These are phyloP conservation scores for Rutidosis leptorrhynchoides DNA, from an alignment of 129 eudicot species.

Conservation along the genomic window DNA sequence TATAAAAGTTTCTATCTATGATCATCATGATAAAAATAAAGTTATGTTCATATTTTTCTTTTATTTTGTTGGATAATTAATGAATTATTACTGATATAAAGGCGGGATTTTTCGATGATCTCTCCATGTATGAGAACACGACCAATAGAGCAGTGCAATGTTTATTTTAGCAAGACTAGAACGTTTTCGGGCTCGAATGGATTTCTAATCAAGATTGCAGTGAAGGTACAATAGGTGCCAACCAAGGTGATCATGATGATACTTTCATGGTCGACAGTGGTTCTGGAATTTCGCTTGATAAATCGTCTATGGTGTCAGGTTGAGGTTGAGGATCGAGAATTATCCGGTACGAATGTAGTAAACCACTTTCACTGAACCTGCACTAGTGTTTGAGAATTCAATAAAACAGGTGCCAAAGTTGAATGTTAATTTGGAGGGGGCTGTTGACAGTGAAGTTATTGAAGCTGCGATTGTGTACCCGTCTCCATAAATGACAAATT, in stretches of 20 bases:
- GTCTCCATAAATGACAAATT: conserved; percentile 20
- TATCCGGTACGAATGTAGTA: conserved; percentile 24
- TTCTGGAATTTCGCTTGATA: conserved; percentile 40
- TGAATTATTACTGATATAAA: too few species aligned
- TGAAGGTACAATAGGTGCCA: conserved; percentile 37
- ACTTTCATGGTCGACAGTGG: conserved; percentile 59
- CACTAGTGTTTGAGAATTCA: too few species aligned
- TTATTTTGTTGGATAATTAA: too few species aligned
- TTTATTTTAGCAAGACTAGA: conserved; percentile 82
- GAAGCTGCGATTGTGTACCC: conserved; percentile 18
- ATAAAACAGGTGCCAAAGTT: conserved; percentile 18
- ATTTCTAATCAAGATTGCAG: conserved; percentile 32
- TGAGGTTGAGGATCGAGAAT: conserved; percentile 43
- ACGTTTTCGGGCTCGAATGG: conserved; percentile 70
- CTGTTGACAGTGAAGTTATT: conserved; percentile 26
- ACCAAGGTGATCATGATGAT: conserved; percentile 66
- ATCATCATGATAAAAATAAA: too few species aligned
- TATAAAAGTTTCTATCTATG: too few species aligned
- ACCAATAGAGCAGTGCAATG: conserved; percentile 64
- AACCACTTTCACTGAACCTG: too few species aligned
- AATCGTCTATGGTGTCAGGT: conserved; percentile 39
- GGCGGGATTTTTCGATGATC: conserved; percentile 72
- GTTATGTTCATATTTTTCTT: too few species aligned
- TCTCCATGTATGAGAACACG: conserved; percentile 64
- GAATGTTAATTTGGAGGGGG: conserved; percentile 25